A percentile compares a stretch with the other conserved stretches of the same genome.
phyloP scores from a whole-genome alignment of 108 stramenopile genomes.

The Parietichytrium sp. region DNA sequence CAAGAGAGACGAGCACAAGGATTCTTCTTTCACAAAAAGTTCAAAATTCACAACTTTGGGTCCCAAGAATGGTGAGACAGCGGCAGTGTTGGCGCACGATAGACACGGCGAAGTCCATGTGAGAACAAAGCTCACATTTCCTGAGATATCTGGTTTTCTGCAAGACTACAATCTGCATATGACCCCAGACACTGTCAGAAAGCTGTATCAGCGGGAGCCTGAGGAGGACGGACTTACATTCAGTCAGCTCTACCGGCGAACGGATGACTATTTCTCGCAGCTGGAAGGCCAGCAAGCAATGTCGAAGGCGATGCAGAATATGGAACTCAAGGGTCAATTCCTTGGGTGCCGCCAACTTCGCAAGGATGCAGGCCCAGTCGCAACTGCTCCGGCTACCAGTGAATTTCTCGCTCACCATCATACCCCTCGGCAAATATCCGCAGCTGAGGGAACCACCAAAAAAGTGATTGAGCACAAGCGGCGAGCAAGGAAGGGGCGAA shows the following conservation, averaged over 20 bases:
- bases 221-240: neutral
- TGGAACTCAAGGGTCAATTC: slow-evolving; percentile 29
- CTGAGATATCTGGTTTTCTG: neutral
- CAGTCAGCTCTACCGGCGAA: neutral
- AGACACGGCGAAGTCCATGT: neutral
- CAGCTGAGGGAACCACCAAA: neutral
- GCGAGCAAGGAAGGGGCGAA: neutral
- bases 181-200: neutral
- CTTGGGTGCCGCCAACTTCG: neutral
- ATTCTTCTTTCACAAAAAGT: too few relatives aligned
- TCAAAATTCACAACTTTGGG: too few relatives aligned
- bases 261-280: neutral
- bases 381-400: too few relatives aligned
- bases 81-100: too few relatives aligned
- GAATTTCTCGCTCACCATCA: neutral
- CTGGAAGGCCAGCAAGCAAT: neutral
- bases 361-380: neutral
- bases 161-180: neutral
- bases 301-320: neutral
- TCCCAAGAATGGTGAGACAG: too few relatives aligned
- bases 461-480: neutral
- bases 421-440: neutral
- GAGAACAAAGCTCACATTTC: neutral
- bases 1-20: neutral
- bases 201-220: neutral